phyloP scores from a whole-genome alignment of 371 early-diverging fungal species.

The Apophysomyces sp. region DNA sequence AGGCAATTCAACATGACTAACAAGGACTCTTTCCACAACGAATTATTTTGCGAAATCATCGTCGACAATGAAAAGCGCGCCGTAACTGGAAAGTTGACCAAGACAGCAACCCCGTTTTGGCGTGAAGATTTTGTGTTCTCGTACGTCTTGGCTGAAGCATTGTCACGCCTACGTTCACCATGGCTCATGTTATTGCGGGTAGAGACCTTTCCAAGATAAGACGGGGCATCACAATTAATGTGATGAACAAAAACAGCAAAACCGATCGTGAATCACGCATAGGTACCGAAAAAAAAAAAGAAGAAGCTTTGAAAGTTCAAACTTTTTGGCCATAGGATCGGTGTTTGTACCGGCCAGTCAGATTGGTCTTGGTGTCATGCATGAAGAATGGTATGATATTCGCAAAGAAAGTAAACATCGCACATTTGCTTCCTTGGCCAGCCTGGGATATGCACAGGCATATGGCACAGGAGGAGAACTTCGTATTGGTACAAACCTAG shows the following conservation, averaged over 20 bases:
- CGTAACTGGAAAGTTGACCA: conserved; percentile 39
- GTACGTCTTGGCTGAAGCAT: too few relatives aligned
- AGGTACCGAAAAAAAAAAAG: conserved; percentile 19
- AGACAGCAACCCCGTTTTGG: conserved; percentile 42
- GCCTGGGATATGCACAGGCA: conserved; percentile 26
- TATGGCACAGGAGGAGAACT: conserved; percentile 49
- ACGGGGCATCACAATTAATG: conserved; percentile 47
- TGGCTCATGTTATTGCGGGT: neutral
- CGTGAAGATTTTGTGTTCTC: conserved; percentile 45
- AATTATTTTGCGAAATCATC: conserved; percentile 46
- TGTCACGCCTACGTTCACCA: neutral
- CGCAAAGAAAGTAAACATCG: conserved; percentile 30
- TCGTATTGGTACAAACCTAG: conserved; percentile 53
- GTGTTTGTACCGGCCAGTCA: conserved; percentile 26
- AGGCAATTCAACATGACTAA: conserved; percentile 34
- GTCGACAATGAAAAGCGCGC: conserved; percentile 56
- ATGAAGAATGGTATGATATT: conserved; percentile 57
- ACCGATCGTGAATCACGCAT: conserved; percentile 34
- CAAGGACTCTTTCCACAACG: conserved; percentile 22
- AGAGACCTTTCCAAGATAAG: conserved; percentile 44
- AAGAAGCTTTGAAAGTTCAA: neutral
- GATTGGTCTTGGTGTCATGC: conserved; percentile 18
- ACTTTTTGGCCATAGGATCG: conserved; percentile 4
- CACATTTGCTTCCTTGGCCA: conserved; percentile 28
- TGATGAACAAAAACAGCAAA: conserved; percentile 41